phyloP scores from a whole-genome alignment of 306 rosid genomes.

The Quercus dentata region DNA sequence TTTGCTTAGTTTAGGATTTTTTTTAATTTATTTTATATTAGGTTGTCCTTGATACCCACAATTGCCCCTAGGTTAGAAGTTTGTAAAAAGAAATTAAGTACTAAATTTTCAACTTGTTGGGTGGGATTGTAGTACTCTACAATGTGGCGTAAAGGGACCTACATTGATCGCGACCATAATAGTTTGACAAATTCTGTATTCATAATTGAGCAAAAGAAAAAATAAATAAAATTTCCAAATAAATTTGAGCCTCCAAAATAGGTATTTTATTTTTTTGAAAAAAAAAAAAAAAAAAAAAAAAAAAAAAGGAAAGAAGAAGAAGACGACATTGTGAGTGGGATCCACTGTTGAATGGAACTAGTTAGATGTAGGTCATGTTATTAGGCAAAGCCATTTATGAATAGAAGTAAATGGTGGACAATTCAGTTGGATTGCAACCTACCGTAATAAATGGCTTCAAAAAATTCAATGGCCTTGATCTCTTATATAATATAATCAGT shows the following conservation, averaged over 20 bases:
- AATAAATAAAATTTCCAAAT: neutral
- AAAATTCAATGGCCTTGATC: slow-evolving; percentile 39
- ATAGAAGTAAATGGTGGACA: slow-evolving; percentile 60
- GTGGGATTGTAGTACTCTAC: slow-evolving; percentile 52
- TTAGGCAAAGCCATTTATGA: slow-evolving; percentile 74
- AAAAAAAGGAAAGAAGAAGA: neutral
- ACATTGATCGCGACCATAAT: slow-evolving; percentile 52
- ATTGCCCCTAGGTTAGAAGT: slow-evolving; percentile 13
- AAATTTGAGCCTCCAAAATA: neutral
- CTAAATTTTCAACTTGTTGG: slow-evolving; percentile 50
- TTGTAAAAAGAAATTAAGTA: neutral
- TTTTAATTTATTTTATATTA: neutral
- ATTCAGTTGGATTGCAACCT: slow-evolving; percentile 70
- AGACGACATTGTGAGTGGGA: slow-evolving; percentile 40
- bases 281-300: neutral
- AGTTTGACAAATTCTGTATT: slow-evolving; percentile 43
- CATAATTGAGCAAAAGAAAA: slow-evolving; percentile 21
- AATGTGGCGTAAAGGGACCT: slow-evolving; percentile 52
- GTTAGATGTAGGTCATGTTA: slow-evolving; percentile 47
- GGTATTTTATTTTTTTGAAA: neutral
- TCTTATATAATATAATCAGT: neutral
- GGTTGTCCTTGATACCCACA: slow-evolving; percentile 1
- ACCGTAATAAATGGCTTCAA: slow-evolving; percentile 69
- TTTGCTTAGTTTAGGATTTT: slow-evolving; percentile 26
- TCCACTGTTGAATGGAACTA: slow-evolving; percentile 53